Conservation (phyloP, 352 stramenopile species). For the Phytopythium vexans region DNA sequence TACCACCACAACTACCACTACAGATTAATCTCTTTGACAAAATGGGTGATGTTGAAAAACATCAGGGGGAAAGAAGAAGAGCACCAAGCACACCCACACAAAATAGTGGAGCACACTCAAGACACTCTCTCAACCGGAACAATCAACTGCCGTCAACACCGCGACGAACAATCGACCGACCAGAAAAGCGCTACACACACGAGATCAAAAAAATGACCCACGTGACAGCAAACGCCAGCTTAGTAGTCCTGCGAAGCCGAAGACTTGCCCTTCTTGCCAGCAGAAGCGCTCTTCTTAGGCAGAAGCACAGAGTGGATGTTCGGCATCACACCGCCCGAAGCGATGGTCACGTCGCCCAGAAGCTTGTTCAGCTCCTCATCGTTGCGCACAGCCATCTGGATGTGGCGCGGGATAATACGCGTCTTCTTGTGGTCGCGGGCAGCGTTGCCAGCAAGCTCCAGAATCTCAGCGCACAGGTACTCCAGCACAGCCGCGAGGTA, state of each 20-base stretch:
- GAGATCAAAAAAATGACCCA: not conserved
- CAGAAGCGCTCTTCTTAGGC: conserved; percentile 77
- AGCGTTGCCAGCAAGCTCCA: conserved; percentile 94
- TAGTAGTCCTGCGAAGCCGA: conserved; percentile 63
- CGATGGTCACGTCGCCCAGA: conserved; percentile 93
- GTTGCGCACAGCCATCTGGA: conserved; percentile 92
- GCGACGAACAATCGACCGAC: not conserved
- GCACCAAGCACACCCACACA: not conserved
- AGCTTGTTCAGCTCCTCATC: conserved; percentile 97
- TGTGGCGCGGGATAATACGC: conserved; percentile 95
- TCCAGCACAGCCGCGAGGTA: conserved; percentile 94
- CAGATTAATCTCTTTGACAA: conserved; percentile 15
- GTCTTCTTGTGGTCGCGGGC: conserved; percentile 97
- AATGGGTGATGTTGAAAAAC: conserved; percentile 28
- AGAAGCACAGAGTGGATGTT: conserved; percentile 95
- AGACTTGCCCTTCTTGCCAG: conserved; percentile 48
- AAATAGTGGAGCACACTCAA: too few relatives aligned
- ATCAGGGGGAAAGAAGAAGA: conserved; percentile 4
- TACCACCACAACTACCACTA: not conserved
- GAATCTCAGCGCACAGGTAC: conserved; percentile 93
- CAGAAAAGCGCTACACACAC: not conserved
- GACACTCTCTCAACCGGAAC: not conserved
- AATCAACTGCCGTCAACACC: not conserved
- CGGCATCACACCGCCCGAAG: conserved; percentile 93
- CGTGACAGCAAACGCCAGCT: too few relatives aligned